These are phyloP conservation scores for Pichia sp. DNA, from an alignment of 1,139 yeast genomes.

Conservation along the genomic window DNA sequence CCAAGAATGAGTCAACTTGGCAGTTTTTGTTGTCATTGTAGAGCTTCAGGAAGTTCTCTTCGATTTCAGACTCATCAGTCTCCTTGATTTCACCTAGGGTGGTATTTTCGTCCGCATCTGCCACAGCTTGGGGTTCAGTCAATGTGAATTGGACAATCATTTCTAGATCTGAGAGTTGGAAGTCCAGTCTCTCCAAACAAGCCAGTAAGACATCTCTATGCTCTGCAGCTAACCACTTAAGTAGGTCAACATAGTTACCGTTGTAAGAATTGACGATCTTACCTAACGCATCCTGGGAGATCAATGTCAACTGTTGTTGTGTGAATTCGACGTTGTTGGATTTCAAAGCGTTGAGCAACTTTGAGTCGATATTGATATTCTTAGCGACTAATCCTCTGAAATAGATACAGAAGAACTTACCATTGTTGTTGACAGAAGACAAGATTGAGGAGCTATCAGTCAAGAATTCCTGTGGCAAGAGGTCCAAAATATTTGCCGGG, in stretches of 20 bases:
- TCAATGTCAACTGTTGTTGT: slow-evolving; percentile 23
- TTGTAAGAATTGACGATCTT: slow-evolving; percentile 22
- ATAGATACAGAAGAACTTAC: slow-evolving; percentile 24
- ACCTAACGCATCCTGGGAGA: slow-evolving; percentile 26
- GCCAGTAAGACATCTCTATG: slow-evolving; percentile 36
- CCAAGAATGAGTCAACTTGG: slow-evolving; percentile 33
- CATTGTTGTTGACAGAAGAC: slow-evolving; percentile 14
- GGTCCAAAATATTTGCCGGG: slow-evolving; percentile 21
- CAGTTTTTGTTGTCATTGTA: slow-evolving; percentile 23
- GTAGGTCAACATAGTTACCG: slow-evolving; percentile 33
- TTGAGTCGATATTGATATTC: slow-evolving; percentile 16
- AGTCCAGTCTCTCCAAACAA: slow-evolving; percentile 32
- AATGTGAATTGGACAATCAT: slow-evolving; percentile 58
- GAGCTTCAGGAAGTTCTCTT: slow-evolving; percentile 13
- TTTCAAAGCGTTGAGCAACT: slow-evolving; percentile 8
- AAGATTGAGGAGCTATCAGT: slow-evolving; percentile 15
- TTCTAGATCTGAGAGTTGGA: slow-evolving; percentile 53
- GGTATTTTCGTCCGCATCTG: slow-evolving; percentile 28
- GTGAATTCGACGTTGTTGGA: slow-evolving; percentile 16
- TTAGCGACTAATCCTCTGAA: slow-evolving; percentile 22
- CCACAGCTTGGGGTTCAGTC: slow-evolving; percentile 16
- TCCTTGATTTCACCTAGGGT: slow-evolving; percentile 22
- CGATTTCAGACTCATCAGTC: slow-evolving; percentile 7
- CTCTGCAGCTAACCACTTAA: slow-evolving; percentile 38
- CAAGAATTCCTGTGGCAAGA: slow-evolving; percentile 19